Evolutionary conservation across 345 rosid genomes (phyloP).

Genomic region (Zanthoxylum bungeanum): DNA sequence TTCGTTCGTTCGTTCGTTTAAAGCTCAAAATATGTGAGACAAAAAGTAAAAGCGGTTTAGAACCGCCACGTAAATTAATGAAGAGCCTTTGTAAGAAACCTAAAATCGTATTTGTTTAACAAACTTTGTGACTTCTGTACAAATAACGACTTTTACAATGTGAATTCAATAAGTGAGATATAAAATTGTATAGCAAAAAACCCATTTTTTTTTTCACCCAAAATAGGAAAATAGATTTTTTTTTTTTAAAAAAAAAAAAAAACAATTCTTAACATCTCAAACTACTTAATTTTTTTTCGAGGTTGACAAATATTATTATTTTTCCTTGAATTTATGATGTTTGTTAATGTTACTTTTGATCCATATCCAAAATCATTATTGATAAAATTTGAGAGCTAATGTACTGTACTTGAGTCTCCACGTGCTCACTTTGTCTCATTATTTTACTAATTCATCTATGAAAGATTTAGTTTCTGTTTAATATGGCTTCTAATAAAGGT

Average conservation of each 20-base stretch:
- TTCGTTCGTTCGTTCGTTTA: no score
- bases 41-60: background rate
- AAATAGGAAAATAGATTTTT: no score
- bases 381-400: background rate
- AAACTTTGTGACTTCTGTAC: slow-evolving; percentile 16
- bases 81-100: background rate
- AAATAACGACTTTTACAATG: background rate
- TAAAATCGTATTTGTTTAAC: slow-evolving; percentile 24
- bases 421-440: background rate
- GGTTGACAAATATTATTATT: no score
- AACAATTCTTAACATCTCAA: no score
- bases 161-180: background rate
- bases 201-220: no score
- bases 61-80: background rate
- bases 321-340: background rate
- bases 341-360: background rate
- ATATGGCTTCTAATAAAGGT: background rate
- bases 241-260: no score
- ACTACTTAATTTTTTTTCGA: no score
- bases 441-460: no score
- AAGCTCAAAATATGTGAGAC: background rate
- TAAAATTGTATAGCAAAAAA: background rate
- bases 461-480: no score
- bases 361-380: no score
- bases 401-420: background rate